Base-by-base conservation (phyloP, 2,329 filamentous ascomycete genomes). In the Camptophora hylomeconis region DNA sequence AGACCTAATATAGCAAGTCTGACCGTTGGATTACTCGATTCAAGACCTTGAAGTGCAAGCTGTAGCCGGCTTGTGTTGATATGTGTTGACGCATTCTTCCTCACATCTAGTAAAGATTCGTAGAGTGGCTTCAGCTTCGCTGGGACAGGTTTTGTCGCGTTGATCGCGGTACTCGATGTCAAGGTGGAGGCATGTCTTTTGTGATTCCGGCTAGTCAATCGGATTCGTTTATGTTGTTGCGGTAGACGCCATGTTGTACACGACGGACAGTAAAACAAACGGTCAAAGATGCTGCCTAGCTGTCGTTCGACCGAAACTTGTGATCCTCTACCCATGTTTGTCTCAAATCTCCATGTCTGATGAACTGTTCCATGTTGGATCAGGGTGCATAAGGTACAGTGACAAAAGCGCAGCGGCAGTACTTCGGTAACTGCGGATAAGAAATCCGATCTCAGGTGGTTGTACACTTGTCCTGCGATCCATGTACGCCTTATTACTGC, bases 1-100 rank as follows among this genome's bases (percentile, higher is more conserved):
- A 69, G 39, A 7, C 63, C 61, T 12, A 71, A 54, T 3, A 70
- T 63, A 63, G 69, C 71, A 42, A 76, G 52, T 27, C 72, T 54
- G 24, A 70, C 59, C 7, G 69, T 57, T 3, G 67, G 62, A 36
- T 58, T 52, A 25, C 64, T 56, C 14, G 58, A 61, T 44, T 71
- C 69, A 38, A 76, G 47, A 2, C 71, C 69, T 31, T 67, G 52
- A 38, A 72, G 46, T 11, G 69, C 71, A 44, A 76, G 61, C 45
- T 72, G 66, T 36, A 76, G 46, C 31, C 69, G 56, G 44, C 69
- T 72, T 17, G 71, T 50, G 45, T 72, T 70, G 28, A 73, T 63
- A 46, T 69, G 65, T 25, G 60, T 61, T 33, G 63, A 58, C 13
- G 69, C 68, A 20, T 57, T 55, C 30, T 60, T 57, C 35, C 64